These are phyloP conservation scores for Pichia sp. DNA, from an alignment of 1,139 yeast genomes.

Conservation along the genomic window DNA sequence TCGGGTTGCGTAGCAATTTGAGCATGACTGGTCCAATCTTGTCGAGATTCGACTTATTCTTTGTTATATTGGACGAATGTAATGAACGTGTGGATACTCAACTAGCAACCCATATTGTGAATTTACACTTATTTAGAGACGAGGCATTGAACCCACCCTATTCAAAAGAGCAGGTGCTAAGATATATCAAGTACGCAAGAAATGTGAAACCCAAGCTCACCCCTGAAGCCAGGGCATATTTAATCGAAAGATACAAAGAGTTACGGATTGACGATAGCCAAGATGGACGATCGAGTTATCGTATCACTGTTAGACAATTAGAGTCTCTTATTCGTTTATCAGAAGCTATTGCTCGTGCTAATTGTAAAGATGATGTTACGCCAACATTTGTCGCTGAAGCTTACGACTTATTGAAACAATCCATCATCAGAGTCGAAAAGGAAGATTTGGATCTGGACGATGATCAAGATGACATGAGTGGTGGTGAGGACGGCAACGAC, in stretches of 20 bases:
- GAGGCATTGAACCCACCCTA: slow-evolving; percentile 89
- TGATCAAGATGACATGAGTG: slow-evolving; percentile 43
- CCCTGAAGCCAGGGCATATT: slow-evolving; percentile 69
- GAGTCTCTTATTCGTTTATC: slow-evolving; percentile 91
- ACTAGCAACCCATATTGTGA: slow-evolving; percentile 88
- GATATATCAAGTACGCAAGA: slow-evolving; percentile 88
- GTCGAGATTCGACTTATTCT: slow-evolving; percentile 96
- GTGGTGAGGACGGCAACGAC: slow-evolving; percentile 21
- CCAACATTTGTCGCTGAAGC: slow-evolving; percentile 93
- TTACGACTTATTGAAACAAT: slow-evolving; percentile 80
- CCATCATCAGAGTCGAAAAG: slow-evolving; percentile 89
- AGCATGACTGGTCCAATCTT: slow-evolving; percentile 99
- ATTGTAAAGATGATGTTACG: slow-evolving; percentile 85
- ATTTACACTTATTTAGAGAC: slow-evolving; percentile 86
- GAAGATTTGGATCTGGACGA: slow-evolving; percentile 88
- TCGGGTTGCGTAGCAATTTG: slow-evolving; percentile 79
- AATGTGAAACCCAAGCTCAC: slow-evolving; percentile 91
- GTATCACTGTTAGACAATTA: slow-evolving; percentile 95
- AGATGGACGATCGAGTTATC: slow-evolving; percentile 83
- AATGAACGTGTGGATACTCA: slow-evolving; percentile 87
- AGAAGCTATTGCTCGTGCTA: slow-evolving; percentile 97
- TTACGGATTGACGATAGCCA: slow-evolving; percentile 89
- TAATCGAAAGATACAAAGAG: slow-evolving; percentile 81
- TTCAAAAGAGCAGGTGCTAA: slow-evolving; percentile 79
- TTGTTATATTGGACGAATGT: slow-evolving; percentile 92